These are phyloP conservation scores for Gossypium davidsonii DNA, from an alignment of 441 rosid genomes.

Conservation along the genomic window DNA sequence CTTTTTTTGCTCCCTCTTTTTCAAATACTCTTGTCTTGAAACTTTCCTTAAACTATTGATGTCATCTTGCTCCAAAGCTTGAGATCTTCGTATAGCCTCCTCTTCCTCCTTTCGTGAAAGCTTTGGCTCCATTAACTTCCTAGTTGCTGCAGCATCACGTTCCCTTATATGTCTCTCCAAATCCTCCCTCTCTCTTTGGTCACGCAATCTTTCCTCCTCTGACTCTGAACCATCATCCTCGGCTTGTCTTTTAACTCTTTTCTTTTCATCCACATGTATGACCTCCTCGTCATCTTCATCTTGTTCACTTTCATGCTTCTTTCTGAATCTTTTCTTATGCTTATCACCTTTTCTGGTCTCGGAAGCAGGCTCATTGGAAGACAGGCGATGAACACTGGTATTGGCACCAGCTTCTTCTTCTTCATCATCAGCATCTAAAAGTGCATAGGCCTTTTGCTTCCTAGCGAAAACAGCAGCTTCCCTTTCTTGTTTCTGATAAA, in stretches of 20 bases:
- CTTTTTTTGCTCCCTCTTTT: conserved; percentile 78
- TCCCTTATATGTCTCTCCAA: conserved; percentile 74
- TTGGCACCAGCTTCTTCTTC: conserved; percentile 25
- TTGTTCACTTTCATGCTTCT: conserved; percentile 60
- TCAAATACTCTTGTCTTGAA: conserved; percentile 79
- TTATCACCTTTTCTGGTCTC: conserved; percentile 40
- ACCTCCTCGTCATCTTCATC: conserved; percentile 68
- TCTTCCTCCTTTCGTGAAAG: conserved; percentile 73
- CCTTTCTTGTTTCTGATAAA: conserved; percentile 72
- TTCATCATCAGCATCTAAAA: conserved; percentile 69
- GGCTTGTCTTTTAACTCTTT: conserved; percentile 51
- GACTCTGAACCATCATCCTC: conserved; percentile 86
- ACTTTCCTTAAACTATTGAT: conserved; percentile 72
- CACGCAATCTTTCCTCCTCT: conserved; percentile 86
- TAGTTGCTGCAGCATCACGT: conserved; percentile 77
- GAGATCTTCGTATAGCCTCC: conserved; percentile 65
- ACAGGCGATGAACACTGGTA: conserved; percentile 22
- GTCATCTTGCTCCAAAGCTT: conserved; percentile 61
- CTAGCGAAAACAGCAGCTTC: conserved; percentile 76
- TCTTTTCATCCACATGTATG: conserved; percentile 34
- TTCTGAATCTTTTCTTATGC: conserved; percentile 69
- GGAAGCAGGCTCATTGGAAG: conserved; percentile 26
- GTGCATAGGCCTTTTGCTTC: conserved; percentile 59
- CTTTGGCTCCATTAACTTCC: conserved; percentile 77
- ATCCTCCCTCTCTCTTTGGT: conserved; percentile 86